These are phyloP conservation scores for Harringtonia lauricola DNA, from an alignment of 2,329 filamentous ascomycete genomes.

Conservation along the genomic window DNA sequence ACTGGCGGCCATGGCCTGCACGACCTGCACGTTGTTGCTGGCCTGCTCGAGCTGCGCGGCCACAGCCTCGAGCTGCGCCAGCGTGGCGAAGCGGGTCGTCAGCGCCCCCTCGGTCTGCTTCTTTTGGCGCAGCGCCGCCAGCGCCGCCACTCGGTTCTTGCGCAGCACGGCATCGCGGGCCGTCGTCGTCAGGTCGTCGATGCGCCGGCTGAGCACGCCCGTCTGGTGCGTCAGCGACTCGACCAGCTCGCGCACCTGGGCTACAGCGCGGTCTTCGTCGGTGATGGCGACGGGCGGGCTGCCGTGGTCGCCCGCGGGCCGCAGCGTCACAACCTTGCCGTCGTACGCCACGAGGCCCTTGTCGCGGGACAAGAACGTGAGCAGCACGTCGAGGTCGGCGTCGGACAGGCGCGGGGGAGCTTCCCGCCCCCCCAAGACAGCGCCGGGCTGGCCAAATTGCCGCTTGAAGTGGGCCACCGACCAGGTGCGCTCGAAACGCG, in stretches of 20 bases:
- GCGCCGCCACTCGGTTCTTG: conserved; percentile 65
- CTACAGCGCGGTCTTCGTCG: conserved; percentile 70
- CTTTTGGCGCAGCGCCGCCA: conserved; percentile 70
- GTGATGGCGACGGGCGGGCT: conserved; percentile 52
- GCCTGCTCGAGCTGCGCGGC: conserved; percentile 79
- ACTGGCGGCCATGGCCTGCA: conserved; percentile 72
- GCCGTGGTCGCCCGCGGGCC: conserved; percentile 21
- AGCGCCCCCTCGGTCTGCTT: conserved; percentile 71
- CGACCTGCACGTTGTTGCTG: conserved; percentile 70
- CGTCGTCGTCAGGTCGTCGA: conserved; percentile 50
- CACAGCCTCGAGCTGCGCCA: conserved; percentile 74
- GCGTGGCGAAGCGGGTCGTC: conserved; percentile 57
- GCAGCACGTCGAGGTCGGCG: conserved; percentile 56
- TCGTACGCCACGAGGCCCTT: conserved; percentile 48
- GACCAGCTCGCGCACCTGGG: conserved; percentile 71
- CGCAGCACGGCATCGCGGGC: conserved; percentile 54
- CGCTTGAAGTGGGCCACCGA: conserved; percentile 53
- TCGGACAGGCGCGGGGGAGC: conserved; percentile 42
- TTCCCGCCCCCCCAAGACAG: conserved; percentile 26
- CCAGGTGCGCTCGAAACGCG: conserved; percentile 56
- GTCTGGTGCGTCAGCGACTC: conserved; percentile 65
- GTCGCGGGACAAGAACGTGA: conserved; percentile 60
- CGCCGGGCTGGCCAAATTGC: conserved; percentile 34
- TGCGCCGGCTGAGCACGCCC: conserved; percentile 50
- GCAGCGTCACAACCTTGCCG: conserved; percentile 64